Evolutionary conservation across 257 asterid species (phyloP).

Genomic region (Forsythia suspensa): DNA sequence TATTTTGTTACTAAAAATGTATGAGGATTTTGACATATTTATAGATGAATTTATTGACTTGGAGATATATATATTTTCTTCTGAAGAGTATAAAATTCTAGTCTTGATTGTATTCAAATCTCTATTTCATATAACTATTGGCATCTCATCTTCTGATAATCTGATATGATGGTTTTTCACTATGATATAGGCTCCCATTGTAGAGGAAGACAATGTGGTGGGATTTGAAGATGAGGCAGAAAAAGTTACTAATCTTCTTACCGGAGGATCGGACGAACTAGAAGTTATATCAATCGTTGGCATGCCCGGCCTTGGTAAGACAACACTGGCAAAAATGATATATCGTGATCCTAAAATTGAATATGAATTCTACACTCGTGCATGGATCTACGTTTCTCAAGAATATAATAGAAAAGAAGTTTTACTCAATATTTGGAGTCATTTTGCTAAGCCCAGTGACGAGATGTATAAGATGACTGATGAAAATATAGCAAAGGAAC

Average conservation of each 20-base stretch:
- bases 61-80: too few relatives aligned
- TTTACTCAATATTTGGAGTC: slow-evolving; percentile 41
- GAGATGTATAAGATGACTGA: slow-evolving; percentile 38
- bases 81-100: too few relatives aligned
- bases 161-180: background rate
- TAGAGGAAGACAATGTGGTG: slow-evolving; percentile 55
- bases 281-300: slow-evolving; percentile 49
- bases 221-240: slow-evolving; percentile 54
- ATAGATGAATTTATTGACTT: too few relatives aligned
- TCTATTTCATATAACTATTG: too few relatives aligned
- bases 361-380: slow-evolving; percentile 46
- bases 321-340: slow-evolving; percentile 59
- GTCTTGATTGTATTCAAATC: too few relatives aligned
- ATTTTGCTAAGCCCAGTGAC: slow-evolving; percentile 30
- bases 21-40: too few relatives aligned
- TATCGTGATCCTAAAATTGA: slow-evolving; percentile 42
- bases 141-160: too few relatives aligned
- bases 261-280: slow-evolving; percentile 35
- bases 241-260: slow-evolving; percentile 36
- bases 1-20: too few relatives aligned
- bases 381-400: slow-evolving; percentile 57
- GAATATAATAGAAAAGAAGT: slow-evolving; percentile 52
- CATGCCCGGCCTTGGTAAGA: slow-evolving; percentile 65
- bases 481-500: slow-evolving; percentile 34
- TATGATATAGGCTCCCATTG: slow-evolving; percentile 41